These are phyloP conservation scores for Vanrija sp. DNA, from an alignment of 1,284 basidiomycete species.

Conservation along the genomic window DNA sequence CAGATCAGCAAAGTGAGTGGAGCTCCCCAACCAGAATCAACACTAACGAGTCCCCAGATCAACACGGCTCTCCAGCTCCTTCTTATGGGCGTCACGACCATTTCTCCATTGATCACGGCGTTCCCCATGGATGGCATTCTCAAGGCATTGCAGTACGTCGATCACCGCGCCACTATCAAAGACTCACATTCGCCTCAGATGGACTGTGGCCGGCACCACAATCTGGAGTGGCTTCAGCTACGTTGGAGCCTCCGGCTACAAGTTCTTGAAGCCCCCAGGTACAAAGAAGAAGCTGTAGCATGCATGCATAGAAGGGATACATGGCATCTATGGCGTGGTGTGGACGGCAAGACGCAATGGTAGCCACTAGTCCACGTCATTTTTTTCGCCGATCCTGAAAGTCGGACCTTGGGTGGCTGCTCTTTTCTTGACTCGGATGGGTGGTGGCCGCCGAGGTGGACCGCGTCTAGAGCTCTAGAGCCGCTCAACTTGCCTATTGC, in stretches of 20 bases:
- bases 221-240: conserved; percentile 90
- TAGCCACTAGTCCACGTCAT: too few relatives aligned
- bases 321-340: not conserved
- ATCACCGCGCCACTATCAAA: too few relatives aligned
- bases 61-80: conserved; percentile 90
- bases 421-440: not conserved
- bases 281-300: conserved; percentile 2
- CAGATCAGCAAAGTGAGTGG: conserved; percentile 73
- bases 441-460: not conserved
- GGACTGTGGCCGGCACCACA: conserved; percentile 80
- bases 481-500: too few relatives aligned
- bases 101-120: conserved; percentile 69
- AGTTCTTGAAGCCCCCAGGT: conserved; percentile 47
- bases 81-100: conserved; percentile 82
- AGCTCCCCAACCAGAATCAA: too few relatives aligned
- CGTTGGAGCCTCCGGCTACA: conserved; percentile 68
- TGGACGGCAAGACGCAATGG: not conserved
- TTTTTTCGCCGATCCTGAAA: not conserved
- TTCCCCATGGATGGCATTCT: conserved; percentile 57
- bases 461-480: not conserved
- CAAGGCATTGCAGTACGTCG: conserved; percentile 60
- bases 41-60: conserved; percentile 55
- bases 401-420: not conserved
- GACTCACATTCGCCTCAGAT: conserved; percentile 53
- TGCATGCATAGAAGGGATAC: not conserved